A percentile compares a stretch with the other conserved stretches of the same genome.
phyloP scores from a whole-genome alignment of 257 asterid genomes.

The Avicennia marina region DNA sequence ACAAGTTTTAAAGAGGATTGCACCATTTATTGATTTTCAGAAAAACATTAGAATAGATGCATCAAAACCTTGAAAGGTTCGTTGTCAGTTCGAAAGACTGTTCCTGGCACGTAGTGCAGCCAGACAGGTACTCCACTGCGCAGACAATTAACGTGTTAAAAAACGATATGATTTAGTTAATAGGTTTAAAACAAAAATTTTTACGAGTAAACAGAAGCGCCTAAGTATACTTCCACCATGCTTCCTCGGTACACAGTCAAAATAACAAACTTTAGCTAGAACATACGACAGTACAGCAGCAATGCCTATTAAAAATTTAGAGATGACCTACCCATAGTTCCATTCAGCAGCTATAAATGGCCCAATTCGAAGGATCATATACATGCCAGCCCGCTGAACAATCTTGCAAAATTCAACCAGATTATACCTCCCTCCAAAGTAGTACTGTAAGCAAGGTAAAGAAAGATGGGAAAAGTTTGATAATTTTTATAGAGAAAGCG shows the following conservation, averaged over 20 bases:
- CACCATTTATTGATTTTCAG: not conserved
- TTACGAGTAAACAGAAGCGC: not conserved
- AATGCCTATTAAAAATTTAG: too few relatives aligned
- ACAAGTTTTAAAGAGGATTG: not conserved
- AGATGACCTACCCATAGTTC: slow-evolving; percentile 82
- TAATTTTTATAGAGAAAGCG: not conserved
- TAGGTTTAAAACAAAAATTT: not conserved
- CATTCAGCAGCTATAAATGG: slow-evolving; percentile 95
- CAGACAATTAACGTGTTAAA: slow-evolving; percentile 19
- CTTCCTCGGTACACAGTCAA: not conserved
- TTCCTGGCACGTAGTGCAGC: slow-evolving; percentile 88
- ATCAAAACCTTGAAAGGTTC: slow-evolving; percentile 69
- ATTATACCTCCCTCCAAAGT: slow-evolving; percentile 91
- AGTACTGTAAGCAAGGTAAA: slow-evolving; percentile 39
- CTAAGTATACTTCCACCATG: not conserved
- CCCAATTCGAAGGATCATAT: slow-evolving; percentile 84
- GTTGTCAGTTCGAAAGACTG: slow-evolving; percentile 83
- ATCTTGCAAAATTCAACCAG: slow-evolving; percentile 75
- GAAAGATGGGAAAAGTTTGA: not conserved
- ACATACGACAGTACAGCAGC: not conserved
- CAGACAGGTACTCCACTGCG: slow-evolving; percentile 92
- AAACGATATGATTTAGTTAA: not conserved
- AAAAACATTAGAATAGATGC: not conserved
- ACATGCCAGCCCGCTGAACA: slow-evolving; percentile 71
- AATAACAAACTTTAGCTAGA: not conserved